These are phyloP conservation scores for Clitopilus passeckerianus DNA, from an alignment of 768 basidiomycete genomes.

Conservation along the genomic window DNA sequence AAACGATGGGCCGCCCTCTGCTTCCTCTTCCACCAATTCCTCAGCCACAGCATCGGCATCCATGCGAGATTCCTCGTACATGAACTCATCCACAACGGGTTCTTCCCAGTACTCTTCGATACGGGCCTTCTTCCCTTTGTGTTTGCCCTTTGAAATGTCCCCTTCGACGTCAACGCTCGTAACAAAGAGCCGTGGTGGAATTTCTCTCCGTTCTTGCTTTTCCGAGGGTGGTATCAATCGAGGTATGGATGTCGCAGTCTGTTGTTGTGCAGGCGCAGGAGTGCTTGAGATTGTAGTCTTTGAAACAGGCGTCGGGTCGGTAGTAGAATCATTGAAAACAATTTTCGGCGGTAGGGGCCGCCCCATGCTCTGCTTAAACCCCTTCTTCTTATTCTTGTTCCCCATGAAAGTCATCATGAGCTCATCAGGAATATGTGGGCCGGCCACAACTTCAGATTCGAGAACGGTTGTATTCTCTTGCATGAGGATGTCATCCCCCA, in stretches of 20 bases:
- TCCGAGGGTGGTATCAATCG: conserved; percentile 63
- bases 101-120: neutral
- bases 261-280: neutral
- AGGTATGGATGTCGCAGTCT: conserved; percentile 11
- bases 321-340: conserved; percentile 31
- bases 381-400: conserved; percentile 74
- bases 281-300: neutral
- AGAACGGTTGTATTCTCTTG: neutral
- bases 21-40: neutral
- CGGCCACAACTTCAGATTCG: neutral
- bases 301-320: neutral
- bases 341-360: conserved; percentile 44
- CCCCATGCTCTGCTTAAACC: conserved; percentile 51
- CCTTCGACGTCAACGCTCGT: conserved; percentile 70
- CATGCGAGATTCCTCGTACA: neutral
- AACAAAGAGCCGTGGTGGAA: conserved; percentile 64
- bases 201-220: conserved; percentile 36
- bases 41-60: neutral
- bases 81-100: neutral
- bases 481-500: neutral
- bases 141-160: conserved; percentile 19
- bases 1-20: conserved; percentile 13
- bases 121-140: neutral
- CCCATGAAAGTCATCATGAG: conserved; percentile 50
- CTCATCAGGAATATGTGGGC: conserved; percentile 4